These are phyloP conservation scores for Hypoxylon perforatum DNA, from an alignment of 495 filamentous ascomycete genomes.

Conservation along the genomic window DNA sequence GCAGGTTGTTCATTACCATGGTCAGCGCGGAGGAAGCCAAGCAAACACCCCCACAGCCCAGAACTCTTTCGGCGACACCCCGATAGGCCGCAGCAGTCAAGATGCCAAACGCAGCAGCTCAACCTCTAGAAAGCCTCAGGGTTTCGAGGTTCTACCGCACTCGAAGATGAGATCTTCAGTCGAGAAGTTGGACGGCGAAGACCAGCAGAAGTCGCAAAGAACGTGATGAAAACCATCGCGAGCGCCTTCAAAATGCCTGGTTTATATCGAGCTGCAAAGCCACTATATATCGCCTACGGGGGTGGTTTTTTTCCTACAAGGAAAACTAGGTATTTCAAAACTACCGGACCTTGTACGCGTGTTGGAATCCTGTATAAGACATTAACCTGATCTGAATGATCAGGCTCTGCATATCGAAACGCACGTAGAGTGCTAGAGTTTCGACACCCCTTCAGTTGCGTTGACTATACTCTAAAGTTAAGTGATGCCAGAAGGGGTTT, in stretches of 20 bases:
- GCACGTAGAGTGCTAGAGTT: too few species aligned
- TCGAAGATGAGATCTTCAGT: constrained; percentile 44
- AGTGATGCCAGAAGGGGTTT: background rate
- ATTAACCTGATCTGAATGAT: too few species aligned
- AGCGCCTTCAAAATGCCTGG: background rate
- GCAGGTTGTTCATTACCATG: constrained; percentile 71
- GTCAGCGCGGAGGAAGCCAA: constrained; percentile 68
- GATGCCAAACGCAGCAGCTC: constrained; percentile 49
- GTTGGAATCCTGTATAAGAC: too few species aligned
- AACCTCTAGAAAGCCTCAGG: constrained; percentile 41
- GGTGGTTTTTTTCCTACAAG: too few species aligned
- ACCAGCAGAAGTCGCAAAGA: constrained; percentile 22
- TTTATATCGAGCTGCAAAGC: background rate
- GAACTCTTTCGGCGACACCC: constrained; percentile 52
- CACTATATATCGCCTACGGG: too few species aligned
- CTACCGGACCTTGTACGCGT: too few species aligned
- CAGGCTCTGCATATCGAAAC: too few species aligned
- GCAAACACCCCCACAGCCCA: constrained; percentile 67
- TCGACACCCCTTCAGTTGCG: background rate
- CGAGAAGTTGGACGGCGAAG: constrained; percentile 31
- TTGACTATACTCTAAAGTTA: background rate
- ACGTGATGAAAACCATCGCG: background rate
- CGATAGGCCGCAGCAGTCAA: constrained; percentile 53
- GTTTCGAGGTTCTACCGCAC: constrained; percentile 53
- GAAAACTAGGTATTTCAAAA: too few species aligned